Percentiles rank a stretch among this genome's conserved stretches.
Evolutionary conservation across 73 alveolate genomes (phyloP).

Genomic region (Tetrahymena malaccensis): DNA sequence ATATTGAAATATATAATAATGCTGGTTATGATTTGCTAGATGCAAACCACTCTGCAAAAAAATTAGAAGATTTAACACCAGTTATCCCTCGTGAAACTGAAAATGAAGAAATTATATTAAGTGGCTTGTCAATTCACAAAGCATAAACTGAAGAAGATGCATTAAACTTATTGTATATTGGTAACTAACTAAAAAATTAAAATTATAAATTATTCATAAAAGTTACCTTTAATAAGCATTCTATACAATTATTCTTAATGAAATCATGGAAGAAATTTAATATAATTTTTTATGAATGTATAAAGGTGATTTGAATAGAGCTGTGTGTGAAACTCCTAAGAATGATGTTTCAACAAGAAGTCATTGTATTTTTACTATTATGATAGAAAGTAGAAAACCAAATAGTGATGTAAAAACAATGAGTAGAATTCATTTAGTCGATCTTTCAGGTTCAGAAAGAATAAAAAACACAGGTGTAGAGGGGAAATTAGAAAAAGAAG

Average conservation of each 20-base stretch:
- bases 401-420: constrained; percentile 95
- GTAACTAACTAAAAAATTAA: constrained; percentile 16
- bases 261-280: too few species aligned
- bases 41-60: constrained; percentile 85
- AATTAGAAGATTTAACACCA: constrained; percentile 92
- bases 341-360: constrained; percentile 99
- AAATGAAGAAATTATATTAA: constrained; percentile 87
- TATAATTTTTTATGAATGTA: too few species aligned
- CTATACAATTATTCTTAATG: too few species aligned
- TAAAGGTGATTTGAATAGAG: constrained; percentile 94
- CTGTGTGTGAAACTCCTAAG: constrained; percentile 99
- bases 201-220: neutral
- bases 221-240: too few species aligned
- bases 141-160: constrained; percentile 99
- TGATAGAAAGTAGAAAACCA: constrained; percentile 90
- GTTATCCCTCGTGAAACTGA: constrained; percentile 84
- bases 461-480: constrained; percentile 81
- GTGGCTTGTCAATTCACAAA: constrained; percentile 92
- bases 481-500: constrained; percentile 80
- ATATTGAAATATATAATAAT: constrained; percentile 96
- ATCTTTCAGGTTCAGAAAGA: constrained; percentile 92
- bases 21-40: constrained; percentile 96
- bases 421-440: constrained; percentile 88
- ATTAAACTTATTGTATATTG: constrained; percentile 86
- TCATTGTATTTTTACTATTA: constrained; percentile 97